Evolutionary conservation across 1,139 yeast genomes (phyloP).

Genomic region (Yamadazyma mexicana): DNA sequence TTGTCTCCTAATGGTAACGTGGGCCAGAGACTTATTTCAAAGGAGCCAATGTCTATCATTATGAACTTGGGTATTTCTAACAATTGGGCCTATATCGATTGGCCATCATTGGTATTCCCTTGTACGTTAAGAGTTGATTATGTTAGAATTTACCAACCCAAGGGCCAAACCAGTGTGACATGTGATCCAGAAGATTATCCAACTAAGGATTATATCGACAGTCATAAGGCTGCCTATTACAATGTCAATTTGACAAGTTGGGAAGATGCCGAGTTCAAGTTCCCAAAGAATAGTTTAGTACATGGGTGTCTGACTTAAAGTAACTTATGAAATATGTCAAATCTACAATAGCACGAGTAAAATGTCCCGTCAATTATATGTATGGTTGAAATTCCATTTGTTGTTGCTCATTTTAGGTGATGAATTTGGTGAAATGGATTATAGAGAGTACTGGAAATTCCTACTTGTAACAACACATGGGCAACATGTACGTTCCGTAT

Average conservation of each 20-base stretch:
- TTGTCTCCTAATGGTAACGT: slow-evolving; percentile 83
- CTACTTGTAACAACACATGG: slow-evolving; percentile 1
- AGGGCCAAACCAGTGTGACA: slow-evolving; percentile 48
- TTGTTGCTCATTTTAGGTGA: too few relatives aligned
- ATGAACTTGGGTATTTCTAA: slow-evolving; percentile 79
- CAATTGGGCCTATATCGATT: slow-evolving; percentile 81
- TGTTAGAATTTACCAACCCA: slow-evolving; percentile 78
- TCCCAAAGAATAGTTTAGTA: slow-evolving; percentile 49
- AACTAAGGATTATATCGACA: slow-evolving; percentile 68
- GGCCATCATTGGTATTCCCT: slow-evolving; percentile 72
- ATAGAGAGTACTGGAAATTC: background rate
- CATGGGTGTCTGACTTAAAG: slow-evolving; percentile 17
- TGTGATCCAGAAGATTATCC: slow-evolving; percentile 80
- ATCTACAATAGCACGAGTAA: too few relatives aligned
- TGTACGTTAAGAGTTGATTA: slow-evolving; percentile 67
- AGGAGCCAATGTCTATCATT: slow-evolving; percentile 84
- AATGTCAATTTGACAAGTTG: slow-evolving; percentile 67
- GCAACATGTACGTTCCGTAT: background rate
- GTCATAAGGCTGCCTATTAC: slow-evolving; percentile 61
- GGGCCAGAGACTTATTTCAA: slow-evolving; percentile 70
- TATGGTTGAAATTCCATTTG: too few relatives aligned
- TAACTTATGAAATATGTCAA: background rate
- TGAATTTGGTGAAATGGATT: slow-evolving; percentile 1
- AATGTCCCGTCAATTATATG: too few relatives aligned
- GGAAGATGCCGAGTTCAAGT: slow-evolving; percentile 63